Percentiles rank a stretch among this genome's conserved stretches.
Conservation (phyloP, 352 stramenopile genomes). For the Pythium biforme region DNA sequence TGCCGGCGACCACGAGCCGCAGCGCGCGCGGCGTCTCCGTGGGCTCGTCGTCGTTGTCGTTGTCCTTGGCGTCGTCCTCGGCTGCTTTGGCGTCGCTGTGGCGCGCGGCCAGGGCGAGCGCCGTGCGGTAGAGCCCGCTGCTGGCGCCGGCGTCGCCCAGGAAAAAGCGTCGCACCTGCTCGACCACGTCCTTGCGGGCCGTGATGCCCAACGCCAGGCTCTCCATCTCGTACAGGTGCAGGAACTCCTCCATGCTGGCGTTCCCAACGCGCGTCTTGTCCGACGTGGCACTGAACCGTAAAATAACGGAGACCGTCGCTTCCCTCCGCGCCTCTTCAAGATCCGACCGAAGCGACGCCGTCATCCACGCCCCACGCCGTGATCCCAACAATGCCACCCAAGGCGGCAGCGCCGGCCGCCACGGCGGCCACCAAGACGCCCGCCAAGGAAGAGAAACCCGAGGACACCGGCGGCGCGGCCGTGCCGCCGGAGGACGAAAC, state of each 20-base stretch:
- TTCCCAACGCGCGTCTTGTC: background rate
- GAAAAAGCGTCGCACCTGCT: conserved; percentile 49
- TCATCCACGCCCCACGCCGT: background rate
- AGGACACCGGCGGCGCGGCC: conserved; percentile 27
- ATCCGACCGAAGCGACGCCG: conserved; percentile 10
- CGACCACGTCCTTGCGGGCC: conserved; percentile 51
- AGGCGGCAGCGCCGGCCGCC: conserved; percentile 24
- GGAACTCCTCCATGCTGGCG: conserved; percentile 67
- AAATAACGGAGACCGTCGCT: background rate
- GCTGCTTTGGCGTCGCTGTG: conserved; percentile 3
- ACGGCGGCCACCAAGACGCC: conserved; percentile 18
- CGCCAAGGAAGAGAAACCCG: conserved; percentile 32
- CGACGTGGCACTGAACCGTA: background rate
- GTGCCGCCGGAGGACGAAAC: conserved; percentile 33
- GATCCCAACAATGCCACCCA: conserved; percentile 24
- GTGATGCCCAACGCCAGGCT: conserved; percentile 66
- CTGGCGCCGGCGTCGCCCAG: conserved; percentile 29
- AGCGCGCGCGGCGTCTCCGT: conserved; percentile 4
- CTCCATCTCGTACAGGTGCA: conserved; percentile 78
- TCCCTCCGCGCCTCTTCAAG: conserved; percentile 27
- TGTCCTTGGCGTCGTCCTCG: conserved; percentile 12
- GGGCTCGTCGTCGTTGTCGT: background rate
- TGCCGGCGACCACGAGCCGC: conserved; percentile 47
- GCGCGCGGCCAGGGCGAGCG: conserved; percentile 47
- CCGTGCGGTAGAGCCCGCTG: conserved; percentile 42